A percentile compares a stretch with the other conserved stretches of the same genome.
Evolutionary conservation across 371 early-diverging fungal genomes (phyloP).

Genomic region (Rhizopus arrhizus): DNA sequence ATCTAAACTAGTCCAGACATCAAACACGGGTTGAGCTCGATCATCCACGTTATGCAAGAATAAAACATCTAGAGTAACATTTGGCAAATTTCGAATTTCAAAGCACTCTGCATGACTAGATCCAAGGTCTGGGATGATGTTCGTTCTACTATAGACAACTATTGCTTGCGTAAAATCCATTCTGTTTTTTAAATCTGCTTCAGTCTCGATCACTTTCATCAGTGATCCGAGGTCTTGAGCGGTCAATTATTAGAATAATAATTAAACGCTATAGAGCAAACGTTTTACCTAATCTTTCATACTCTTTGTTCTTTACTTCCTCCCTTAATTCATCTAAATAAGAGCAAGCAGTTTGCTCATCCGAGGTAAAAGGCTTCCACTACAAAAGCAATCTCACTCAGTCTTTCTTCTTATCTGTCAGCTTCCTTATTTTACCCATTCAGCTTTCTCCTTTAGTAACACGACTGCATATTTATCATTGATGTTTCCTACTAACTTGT

Average conservation of each 20-base stretch:
- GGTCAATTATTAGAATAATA: no score
- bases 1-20: slow-evolving; percentile 13
- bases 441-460: slow-evolving; percentile 2
- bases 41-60: slow-evolving; percentile 8
- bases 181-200: not conserved
- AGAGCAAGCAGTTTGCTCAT: not conserved
- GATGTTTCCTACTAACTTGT: slow-evolving; percentile 12
- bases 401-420: not conserved
- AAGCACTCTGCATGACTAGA: not conserved
- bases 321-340: not conserved
- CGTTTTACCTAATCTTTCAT: slow-evolving; percentile 9
- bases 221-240: slow-evolving; percentile 4
- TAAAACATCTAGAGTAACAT: slow-evolving; percentile 13
- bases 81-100: not conserved
- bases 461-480: slow-evolving; percentile 13
- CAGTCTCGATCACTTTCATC: not conserved
- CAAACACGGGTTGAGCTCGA: slow-evolving; percentile 2
- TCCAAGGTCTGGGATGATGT: not conserved
- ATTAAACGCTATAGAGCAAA: not conserved
- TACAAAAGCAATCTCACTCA: not conserved
- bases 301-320: not conserved
- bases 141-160: slow-evolving; percentile 11
- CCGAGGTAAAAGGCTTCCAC: slow-evolving; percentile 6
- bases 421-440: slow-evolving; percentile 10
- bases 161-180: slow-evolving; percentile 10